A percentile compares a stretch with the other conserved stretches of the same genome.
phyloP scores from a whole-genome alignment of 768 basidiomycete genomes.

The Tylopilus plumbeoviolaceoides region DNA sequence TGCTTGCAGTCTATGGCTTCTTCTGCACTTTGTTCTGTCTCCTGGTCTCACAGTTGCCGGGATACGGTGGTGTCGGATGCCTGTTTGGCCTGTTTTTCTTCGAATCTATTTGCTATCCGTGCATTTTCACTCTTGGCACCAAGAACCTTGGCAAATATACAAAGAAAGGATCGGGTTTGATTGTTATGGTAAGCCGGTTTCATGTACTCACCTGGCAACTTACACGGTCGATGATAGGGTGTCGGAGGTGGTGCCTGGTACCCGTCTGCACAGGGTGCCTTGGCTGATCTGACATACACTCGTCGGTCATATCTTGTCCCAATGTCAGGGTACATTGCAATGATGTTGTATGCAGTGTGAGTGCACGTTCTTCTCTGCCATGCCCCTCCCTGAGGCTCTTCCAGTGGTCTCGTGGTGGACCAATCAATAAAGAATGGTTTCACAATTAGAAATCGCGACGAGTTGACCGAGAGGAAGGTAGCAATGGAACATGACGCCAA shows the following conservation, averaged over 20 bases:
- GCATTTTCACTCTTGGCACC: conserved; percentile 63
- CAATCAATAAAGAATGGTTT: conserved; percentile 49
- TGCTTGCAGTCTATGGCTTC: conserved; percentile 52
- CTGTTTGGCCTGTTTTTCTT: conserved; percentile 69
- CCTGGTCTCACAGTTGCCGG: conserved; percentile 46
- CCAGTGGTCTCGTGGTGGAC: conserved; percentile 51
- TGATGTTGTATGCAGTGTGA: conserved; percentile 56
- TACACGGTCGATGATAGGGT: conserved; percentile 31
- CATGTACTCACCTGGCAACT: background rate
- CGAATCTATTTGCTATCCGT: conserved; percentile 73
- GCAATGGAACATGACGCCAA: background rate
- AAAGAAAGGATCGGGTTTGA: conserved; percentile 57
- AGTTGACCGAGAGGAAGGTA: conserved; percentile 28
- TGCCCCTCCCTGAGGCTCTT: background rate
- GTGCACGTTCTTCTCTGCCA: conserved; percentile 18
- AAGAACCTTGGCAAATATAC: conserved; percentile 60
- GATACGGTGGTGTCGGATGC: conserved; percentile 54
- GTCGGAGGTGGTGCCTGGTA: conserved; percentile 70
- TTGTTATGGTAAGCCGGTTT: conserved; percentile 48
- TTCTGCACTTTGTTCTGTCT: conserved; percentile 51
- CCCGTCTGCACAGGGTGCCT: conserved; percentile 54
- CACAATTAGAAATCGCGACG: conserved; percentile 46
- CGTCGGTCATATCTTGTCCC: conserved; percentile 59
- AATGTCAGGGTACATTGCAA: conserved; percentile 52
- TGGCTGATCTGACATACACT: conserved; percentile 48